Conservation (phyloP, 345 rosid species). For the Microcos paniculata region DNA sequence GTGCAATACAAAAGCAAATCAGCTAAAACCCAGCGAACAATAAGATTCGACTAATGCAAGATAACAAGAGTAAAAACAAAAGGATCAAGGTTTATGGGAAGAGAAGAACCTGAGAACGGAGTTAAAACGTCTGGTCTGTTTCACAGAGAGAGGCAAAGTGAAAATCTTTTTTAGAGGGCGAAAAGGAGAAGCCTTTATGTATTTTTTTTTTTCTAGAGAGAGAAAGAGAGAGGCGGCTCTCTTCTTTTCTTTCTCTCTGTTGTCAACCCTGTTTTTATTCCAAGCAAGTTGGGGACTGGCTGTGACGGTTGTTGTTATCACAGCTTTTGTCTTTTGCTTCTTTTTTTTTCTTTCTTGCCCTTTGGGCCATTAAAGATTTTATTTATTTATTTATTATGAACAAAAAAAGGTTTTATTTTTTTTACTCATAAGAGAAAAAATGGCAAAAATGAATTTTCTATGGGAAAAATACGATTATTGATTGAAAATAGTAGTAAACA, state of each 20-base stretch:
- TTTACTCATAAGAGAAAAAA: no score
- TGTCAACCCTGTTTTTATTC: constrained; percentile 15
- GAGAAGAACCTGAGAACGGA: not conserved
- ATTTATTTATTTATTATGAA: no score
- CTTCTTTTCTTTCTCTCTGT: not conserved
- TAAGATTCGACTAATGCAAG: not conserved
- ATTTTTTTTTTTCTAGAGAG: not conserved
- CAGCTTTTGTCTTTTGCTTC: not conserved
- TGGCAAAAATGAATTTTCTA: no score
- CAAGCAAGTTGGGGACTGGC: constrained; percentile 16
- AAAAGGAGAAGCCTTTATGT: not conserved
- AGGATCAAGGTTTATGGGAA: not conserved
- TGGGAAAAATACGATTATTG: no score
- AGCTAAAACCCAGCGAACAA: constrained; percentile 1
- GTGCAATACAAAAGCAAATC: not conserved
- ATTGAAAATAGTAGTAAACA: no score
- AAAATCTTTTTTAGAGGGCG: not conserved
- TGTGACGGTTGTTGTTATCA: not conserved
- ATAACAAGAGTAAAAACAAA: not conserved
- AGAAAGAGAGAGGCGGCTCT: constrained; percentile 6
- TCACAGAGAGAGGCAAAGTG: not conserved
- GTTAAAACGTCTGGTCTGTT: not conserved
- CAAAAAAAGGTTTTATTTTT: no score
- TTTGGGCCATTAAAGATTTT: no score
- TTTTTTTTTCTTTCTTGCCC: no score